Evolutionary conservation across 2,329 filamentous ascomycete species (phyloP).

Genomic region (Alternaria postmessia): DNA sequence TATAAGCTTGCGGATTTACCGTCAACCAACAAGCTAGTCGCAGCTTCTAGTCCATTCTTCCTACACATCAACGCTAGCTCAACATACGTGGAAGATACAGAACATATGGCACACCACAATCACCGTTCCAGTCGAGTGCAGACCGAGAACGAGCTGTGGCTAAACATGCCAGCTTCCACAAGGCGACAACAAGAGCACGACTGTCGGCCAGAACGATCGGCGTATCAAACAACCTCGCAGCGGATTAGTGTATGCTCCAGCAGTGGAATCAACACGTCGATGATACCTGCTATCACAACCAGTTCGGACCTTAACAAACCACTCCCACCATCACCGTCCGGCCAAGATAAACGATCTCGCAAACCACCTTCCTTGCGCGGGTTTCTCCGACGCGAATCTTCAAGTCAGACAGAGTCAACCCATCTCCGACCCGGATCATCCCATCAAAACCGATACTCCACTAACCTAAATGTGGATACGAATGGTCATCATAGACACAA

Average conservation of each 20-base stretch:
- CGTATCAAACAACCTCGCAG: constrained; percentile 40
- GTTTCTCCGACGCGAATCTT: constrained; percentile 37
- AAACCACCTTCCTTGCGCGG: constrained; percentile 36
- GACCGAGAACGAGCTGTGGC: constrained; percentile 43
- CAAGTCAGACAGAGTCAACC: constrained; percentile 29
- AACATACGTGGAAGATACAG: constrained; percentile 13
- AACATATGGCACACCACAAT: constrained; percentile 34
- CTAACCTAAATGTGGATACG: constrained; percentile 33
- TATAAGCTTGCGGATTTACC: constrained; percentile 35
- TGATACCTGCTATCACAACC: constrained; percentile 32
- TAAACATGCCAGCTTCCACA: constrained; percentile 34
- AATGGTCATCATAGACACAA: constrained; percentile 26
- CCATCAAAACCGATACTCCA: constrained; percentile 25
- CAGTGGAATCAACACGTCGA: constrained; percentile 19
- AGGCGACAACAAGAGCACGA: constrained; percentile 21
- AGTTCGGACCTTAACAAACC: constrained; percentile 40
- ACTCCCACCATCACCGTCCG: constrained; percentile 38
- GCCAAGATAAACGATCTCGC: constrained; percentile 32
- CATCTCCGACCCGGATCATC: constrained; percentile 36
- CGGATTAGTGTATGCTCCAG: constrained; percentile 28
- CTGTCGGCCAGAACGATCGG: constrained; percentile 30
- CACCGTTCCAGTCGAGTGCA: constrained; percentile 24
- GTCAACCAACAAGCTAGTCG: constrained; percentile 27
- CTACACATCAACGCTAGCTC: constrained; percentile 23
- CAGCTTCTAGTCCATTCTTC: constrained; percentile 29